These are phyloP conservation scores for Penicillium freii DNA, from an alignment of 2,329 filamentous ascomycete species.

Conservation along the genomic window DNA sequence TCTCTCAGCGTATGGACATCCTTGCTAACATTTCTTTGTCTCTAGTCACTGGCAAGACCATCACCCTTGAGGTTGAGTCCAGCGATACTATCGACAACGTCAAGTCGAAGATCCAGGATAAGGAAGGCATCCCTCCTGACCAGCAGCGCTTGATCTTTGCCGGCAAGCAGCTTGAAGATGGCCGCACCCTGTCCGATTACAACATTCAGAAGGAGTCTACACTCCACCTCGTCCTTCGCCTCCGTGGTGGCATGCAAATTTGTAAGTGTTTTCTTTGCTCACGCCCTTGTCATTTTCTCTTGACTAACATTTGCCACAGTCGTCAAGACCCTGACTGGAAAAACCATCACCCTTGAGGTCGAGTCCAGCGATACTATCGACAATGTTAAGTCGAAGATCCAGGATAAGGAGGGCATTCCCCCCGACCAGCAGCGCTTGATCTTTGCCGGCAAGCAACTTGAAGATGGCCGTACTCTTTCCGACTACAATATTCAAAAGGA, in stretches of 20 bases:
- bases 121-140: slow-evolving; percentile 59
- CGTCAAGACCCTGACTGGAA: slow-evolving; percentile 60
- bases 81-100: slow-evolving; percentile 54
- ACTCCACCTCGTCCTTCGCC: slow-evolving; percentile 71
- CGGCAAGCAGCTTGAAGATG: slow-evolving; percentile 59
- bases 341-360: slow-evolving; percentile 66
- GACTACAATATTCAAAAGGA: too few relatives aligned
- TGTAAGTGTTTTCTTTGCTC: slow-evolving; percentile 47
- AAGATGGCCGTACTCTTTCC: too few relatives aligned
- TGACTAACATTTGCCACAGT: slow-evolving; percentile 36
- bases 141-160: slow-evolving; percentile 60
- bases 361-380: slow-evolving; percentile 83
- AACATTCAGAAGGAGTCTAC: slow-evolving; percentile 64
- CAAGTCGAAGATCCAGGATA: slow-evolving; percentile 60
- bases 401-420: slow-evolving; percentile 44
- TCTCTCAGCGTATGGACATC: slow-evolving; percentile 4
- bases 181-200: slow-evolving; percentile 55
- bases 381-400: slow-evolving; percentile 53
- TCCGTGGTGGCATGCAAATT: slow-evolving; percentile 64
- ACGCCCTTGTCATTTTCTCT: neutral
- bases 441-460: too few relatives aligned
- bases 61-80: slow-evolving; percentile 52
- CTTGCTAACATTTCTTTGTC: slow-evolving; percentile 1
- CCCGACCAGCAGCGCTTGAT: slow-evolving; percentile 72
- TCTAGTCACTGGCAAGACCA: slow-evolving; percentile 52